Evolutionary conservation across 768 basidiomycete species (phyloP), one percentile per base, ranked within the genome.

Genomic region (Symmetrospora coprosmae): DNA sequence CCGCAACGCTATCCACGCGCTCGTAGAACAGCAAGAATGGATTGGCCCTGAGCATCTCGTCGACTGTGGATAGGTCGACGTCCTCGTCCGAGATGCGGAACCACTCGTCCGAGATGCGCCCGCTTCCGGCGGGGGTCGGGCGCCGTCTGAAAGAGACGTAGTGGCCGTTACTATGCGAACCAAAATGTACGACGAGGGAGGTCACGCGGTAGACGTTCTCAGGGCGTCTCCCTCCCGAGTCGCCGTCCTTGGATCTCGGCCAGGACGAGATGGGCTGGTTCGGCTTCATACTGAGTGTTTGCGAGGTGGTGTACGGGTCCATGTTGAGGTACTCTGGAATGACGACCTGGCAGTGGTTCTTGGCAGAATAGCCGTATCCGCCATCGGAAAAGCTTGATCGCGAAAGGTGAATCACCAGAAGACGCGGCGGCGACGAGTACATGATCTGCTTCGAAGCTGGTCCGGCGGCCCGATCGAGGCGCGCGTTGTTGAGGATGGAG

Each of bases 11-110:
- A 17, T 46, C 73, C 72, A 83, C 75, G 43, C 82, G 79, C 76
- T 99, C 92, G 67, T 97, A 99, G 69, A 87, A 97, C 37, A 96
- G 77, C 86, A 99, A 87, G 72, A 96, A 92, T 17, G 76, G 78
- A 51, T 83, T 84, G 77, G 85, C 85, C 69, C 77, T 74, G 52
- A 87, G 72, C 69, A 87, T 86, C 53, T 76, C 75, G 73, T 84
- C 81, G 52, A 89, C 78, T 27, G 83, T 84, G 35, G 82, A 81
- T 66, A 87, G 84, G 30, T 77, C 75, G 52, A 90, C 87, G 2
- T 79, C 74, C 66, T 87, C 84, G 73, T 99, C 92, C 68, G 85
- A 87, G 62, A 90, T 83, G 59, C 87, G 76, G 58, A 94, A 74
- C 92, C 92, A 96, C 63, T 46, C 66, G 43, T 60, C 17, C 30